Base-by-base conservation (phyloP, 202 grass and related monocot species). In the Setaria italica region DNA sequence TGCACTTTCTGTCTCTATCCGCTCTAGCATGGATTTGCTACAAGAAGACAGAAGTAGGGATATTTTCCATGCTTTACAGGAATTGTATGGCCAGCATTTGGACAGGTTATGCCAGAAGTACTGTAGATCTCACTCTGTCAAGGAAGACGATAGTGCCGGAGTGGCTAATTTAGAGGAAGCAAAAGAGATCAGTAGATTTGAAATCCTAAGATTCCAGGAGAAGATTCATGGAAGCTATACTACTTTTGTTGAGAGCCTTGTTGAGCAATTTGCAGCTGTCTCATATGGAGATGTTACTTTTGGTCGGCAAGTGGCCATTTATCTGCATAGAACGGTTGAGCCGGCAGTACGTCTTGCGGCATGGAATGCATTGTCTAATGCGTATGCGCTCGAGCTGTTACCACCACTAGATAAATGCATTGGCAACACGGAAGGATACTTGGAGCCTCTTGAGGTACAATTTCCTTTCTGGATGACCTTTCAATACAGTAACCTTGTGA, bases 261-360 rank as follows among this genome's bases (percentile, higher is more conserved):
- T 90, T 41, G 97, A 96, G 60, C 97, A 99, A 83, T 96, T 96
- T 60, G 86, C 90, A 80, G 93, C 82, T 55, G 88, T 94, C 59
- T 96, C 97, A 57, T 99, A 91, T 85, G 97, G 97, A 58, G 93
- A 99, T 82, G 42, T 62, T 63, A 80, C 92, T 57, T 96, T 90
- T 87, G 97, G 90, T 77, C 90, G 97, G 72, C 97, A 99, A 82
- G 87, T 99, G 84, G 80, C 90, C 39, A 84, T 94, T 92, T 99
- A 99, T 91, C 86, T 99, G 63, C 93, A 96, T 78, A 83, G 82
- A 77, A 85, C 17, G 77, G 93, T 94, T 83, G 97, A 96, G 11
- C 62, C 87, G 21, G 15, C 33, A 42, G 79, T 94, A 41, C 80
- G 93, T 77, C 87, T 96, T 75, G 89, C 92, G 35, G 80, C 90